phyloP scores from a whole-genome alignment of 2,329 filamentous ascomycete species.

The Diaporthe sp. region DNA sequence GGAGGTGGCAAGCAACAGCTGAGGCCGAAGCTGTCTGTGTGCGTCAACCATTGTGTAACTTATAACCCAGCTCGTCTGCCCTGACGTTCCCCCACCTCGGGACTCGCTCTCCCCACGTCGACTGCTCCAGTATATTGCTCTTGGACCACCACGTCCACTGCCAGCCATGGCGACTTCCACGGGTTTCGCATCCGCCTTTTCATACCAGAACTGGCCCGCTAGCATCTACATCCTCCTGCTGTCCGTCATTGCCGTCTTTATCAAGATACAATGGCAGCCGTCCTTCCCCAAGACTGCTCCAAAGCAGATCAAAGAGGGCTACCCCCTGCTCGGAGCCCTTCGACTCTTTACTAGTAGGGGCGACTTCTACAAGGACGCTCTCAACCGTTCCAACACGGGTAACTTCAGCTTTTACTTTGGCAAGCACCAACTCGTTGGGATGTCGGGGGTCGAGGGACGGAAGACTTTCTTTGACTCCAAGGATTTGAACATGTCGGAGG shows the following conservation, averaged over 20 bases:
- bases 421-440: slow-evolving; percentile 53
- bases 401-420: slow-evolving; percentile 63
- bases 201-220: slow-evolving; percentile 36
- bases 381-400: slow-evolving; percentile 48
- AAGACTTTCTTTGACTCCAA: slow-evolving; percentile 58
- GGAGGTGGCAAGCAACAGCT: neutral
- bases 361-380: slow-evolving; percentile 51
- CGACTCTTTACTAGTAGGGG: slow-evolving; percentile 55
- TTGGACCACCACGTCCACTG: neutral
- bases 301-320: slow-evolving; percentile 38
- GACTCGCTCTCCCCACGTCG: neutral
- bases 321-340: slow-evolving; percentile 46
- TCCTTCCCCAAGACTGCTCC: slow-evolving; percentile 41
- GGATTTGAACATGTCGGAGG: slow-evolving; percentile 54
- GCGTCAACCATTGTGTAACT: neutral
- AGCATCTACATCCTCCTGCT: slow-evolving; percentile 39
- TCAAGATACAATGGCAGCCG: slow-evolving; percentile 40
- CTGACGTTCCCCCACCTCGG: no score
- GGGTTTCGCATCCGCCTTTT: neutral
- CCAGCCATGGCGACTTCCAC: slow-evolving; percentile 6
- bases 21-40: neutral
- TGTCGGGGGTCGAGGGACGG: slow-evolving; percentile 54
- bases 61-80: neutral
- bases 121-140: neutral
- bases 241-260: slow-evolving; percentile 35